Evolutionary conservation across 2,329 filamentous ascomycete species (phyloP), one percentile per base, ranked within the genome.

Genomic region (Colletotrichum tropicale): DNA sequence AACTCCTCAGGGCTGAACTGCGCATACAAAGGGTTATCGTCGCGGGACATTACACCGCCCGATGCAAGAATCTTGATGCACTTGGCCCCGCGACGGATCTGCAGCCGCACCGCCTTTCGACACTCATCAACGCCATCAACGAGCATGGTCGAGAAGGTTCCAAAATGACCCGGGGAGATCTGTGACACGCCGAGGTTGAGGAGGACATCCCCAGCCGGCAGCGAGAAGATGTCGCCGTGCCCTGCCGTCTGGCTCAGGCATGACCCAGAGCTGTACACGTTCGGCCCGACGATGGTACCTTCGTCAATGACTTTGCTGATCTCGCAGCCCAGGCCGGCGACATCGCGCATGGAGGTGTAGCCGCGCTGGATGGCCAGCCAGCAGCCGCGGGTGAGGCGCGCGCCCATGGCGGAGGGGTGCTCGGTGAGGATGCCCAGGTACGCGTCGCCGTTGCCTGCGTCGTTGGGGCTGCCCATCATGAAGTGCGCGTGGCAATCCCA

Each of bases 401-500:
- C 86, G 6, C 87, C 87, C n/a, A 83, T 81, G 5, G 86, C 79
- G 36, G 80, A 70, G 10, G 78, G 68, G 64, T 80, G 76, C n/a
- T 79, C 79, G 36, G 79, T 78, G 48, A 82, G 75, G 65, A 80
- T 69, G 61, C 80, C 61, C 18, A 68, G 62, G 24, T 75, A 71
- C 16, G 61, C 15, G 61, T 76, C 75, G 8, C 21, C 21, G 13
- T 79, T 78, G 4, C 79, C 74, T 0, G 80, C 81, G 43, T 76
- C 80, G 9, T 38, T 4, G 80, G 79, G 61, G 76, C 78, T 78
- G 2, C 79, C 76, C 16, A 86, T 88, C 6, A 83, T 77, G 76
- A 87, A 88, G 79, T 90, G 89, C 1, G 85, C 83, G 79, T 90
- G 88, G 76, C 84, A 87, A 74, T 91, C 89, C 88, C 88, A 90